Base-by-base conservation (phyloP, 495 filamentous ascomycete species). In the Sordaria brevicollis region DNA sequence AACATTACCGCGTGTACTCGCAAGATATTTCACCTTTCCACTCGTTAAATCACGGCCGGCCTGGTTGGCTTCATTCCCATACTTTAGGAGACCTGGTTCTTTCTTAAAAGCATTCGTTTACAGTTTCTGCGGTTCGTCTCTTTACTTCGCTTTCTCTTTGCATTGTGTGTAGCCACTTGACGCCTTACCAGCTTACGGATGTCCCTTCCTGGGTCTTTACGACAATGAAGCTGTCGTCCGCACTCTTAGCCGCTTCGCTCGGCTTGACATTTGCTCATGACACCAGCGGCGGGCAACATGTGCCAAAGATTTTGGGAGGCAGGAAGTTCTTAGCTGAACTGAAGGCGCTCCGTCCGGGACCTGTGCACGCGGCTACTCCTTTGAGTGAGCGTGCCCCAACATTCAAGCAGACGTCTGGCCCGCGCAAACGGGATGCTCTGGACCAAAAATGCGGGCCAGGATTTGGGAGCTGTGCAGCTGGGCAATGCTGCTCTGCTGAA, bases 401-500 rank as follows among this genome's bases (percentile, higher is more conserved):
- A 19, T 39, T 68, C 17, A 72, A 69, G 34, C 65, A 66, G 35
- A 65, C 62, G 43, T 13, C 39, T 6, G 35, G 36, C 34, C 29
- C 74, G 15, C 57, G 71, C 38, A 39, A 68, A 34, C 69, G 78
- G 19, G 73, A 70, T 36, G 74, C 69, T 34, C 68, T 41, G 8
- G 76, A 77, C 21, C 75, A 72, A 2, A 72, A 70, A 68, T 86
- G 84, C 35, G 84, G 84, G 6, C 69, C 73, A 6, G 71, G 74
- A 5, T 68, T 75, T 65, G 87, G 86, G 29, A 81, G 76, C 65
- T 92, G 90, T 74, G 74, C 84, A 3, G 67, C 81, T 4, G 84
- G 82, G 13, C 82, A 87, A 37, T 92, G 90, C 73, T 93, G 90
- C 77, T 92, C 90, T 31, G 71, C 75, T 67, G 84, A 85, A 76